phyloP scores from a whole-genome alignment of 2,329 filamentous ascomycete genomes.

The Leptoxyphium fumago region DNA sequence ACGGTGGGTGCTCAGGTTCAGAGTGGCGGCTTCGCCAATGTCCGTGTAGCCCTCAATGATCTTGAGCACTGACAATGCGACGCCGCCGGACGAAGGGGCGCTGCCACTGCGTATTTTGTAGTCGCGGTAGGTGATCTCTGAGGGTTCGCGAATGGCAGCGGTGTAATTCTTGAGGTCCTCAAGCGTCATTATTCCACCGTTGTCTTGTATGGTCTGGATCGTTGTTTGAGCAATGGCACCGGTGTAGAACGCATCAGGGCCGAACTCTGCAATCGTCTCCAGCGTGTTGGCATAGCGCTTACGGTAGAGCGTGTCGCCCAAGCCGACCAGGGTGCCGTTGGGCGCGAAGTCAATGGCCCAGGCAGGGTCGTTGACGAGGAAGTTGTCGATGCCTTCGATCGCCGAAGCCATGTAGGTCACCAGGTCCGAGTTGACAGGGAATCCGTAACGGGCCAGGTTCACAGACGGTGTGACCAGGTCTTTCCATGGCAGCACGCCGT shows the following conservation, averaged over 20 bases:
- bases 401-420: constrained; percentile 54
- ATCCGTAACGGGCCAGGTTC: constrained; percentile 57
- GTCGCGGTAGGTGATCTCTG: constrained; percentile 42
- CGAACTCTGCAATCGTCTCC: constrained; percentile 58
- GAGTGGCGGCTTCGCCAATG: constrained; percentile 41
- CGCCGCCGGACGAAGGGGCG: constrained; percentile 64
- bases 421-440: constrained; percentile 58
- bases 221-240: constrained; percentile 60
- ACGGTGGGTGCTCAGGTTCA: constrained; percentile 63
- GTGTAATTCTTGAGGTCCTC: constrained; percentile 63
- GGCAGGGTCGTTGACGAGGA: constrained; percentile 56
- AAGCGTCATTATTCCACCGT: constrained; percentile 75
- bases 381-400: constrained; percentile 39
- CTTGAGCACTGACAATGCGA: constrained; percentile 64
- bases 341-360: constrained; percentile 87
- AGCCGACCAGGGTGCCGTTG: constrained; percentile 53
- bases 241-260: constrained; percentile 52
- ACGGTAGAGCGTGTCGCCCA: constrained; percentile 67
- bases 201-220: constrained; percentile 49
- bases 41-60: constrained; percentile 62
- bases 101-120: constrained; percentile 55
- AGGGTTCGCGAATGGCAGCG: constrained; percentile 46
- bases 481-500: constrained; percentile 43
- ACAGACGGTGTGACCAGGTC: constrained; percentile 61
- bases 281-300: constrained; percentile 70